phyloP scores from a whole-genome alignment of 2,329 filamentous ascomycete species.

The Ascocoryne sarcoides region DNA sequence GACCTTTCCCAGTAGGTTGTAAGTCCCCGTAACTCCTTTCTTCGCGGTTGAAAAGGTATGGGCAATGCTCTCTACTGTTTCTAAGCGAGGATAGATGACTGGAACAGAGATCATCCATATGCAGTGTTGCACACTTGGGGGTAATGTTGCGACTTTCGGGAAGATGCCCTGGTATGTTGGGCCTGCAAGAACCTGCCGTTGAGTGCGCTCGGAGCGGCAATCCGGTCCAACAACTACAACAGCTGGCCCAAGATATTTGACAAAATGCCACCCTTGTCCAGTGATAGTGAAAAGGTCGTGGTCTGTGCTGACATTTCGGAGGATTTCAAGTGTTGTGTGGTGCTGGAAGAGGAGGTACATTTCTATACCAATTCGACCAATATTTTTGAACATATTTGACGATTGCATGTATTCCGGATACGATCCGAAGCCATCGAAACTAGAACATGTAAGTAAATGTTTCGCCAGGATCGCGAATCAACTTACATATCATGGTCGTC shows the following conservation, averaged over 20 bases:
- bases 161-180: slow-evolving; percentile 97
- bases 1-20: slow-evolving; percentile 92
- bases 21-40: slow-evolving; percentile 91
- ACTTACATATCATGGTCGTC: slow-evolving; percentile 98
- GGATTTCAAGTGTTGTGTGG: slow-evolving; percentile 88
- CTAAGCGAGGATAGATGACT: slow-evolving; percentile 80
- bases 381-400: slow-evolving; percentile 96
- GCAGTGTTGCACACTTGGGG: slow-evolving; percentile 90
- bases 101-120: slow-evolving; percentile 94
- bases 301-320: slow-evolving; percentile 82
- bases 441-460: slow-evolving; percentile 30
- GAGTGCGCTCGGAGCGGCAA: slow-evolving; percentile 83
- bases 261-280: slow-evolving; percentile 96
- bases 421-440: slow-evolving; percentile 93
- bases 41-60: slow-evolving; percentile 91
- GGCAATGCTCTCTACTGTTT: slow-evolving; percentile 83
- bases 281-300: slow-evolving; percentile 93
- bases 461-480: neutral
- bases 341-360: slow-evolving; percentile 99
- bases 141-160: slow-evolving; percentile 84
- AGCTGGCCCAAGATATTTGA: slow-evolving; percentile 90
- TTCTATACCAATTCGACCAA: slow-evolving; percentile 87
- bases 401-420: slow-evolving; percentile 98
- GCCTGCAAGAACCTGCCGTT: slow-evolving; percentile 85
- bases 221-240: slow-evolving; percentile 86